These are phyloP conservation scores for Misopates orontium DNA, from an alignment of 257 asterid species.

Conservation along the genomic window DNA sequence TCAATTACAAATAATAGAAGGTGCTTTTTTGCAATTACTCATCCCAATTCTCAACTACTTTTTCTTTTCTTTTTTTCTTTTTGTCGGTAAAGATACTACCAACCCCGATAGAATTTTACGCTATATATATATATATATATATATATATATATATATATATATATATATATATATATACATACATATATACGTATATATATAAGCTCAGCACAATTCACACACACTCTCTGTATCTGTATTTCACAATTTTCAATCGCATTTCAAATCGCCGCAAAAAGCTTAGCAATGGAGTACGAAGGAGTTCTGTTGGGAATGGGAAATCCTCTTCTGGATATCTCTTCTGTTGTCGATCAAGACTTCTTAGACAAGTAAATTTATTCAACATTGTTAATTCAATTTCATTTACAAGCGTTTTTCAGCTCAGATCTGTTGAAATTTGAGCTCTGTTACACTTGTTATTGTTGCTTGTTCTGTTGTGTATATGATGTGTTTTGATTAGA, in stretches of 20 bases:
- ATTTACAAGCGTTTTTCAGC: background rate
- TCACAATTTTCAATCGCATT: conserved; percentile 14
- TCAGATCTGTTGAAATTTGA: conserved; percentile 13
- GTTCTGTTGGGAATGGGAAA: conserved; percentile 80
- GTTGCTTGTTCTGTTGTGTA: background rate
- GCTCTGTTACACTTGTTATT: conserved; percentile 16
- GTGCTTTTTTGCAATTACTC: background rate
- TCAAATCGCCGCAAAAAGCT: background rate
- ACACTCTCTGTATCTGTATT: conserved; percentile 10
- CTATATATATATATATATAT: conserved; percentile 26
- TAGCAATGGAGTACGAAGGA: conserved; percentile 54
- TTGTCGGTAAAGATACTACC: conserved; percentile 7
- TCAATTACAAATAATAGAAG: too few species aligned
- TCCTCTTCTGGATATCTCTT: conserved; percentile 71
- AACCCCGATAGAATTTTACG: conserved; percentile 15
- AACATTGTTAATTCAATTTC: background rate
- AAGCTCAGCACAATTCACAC: too few species aligned
- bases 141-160: conserved; percentile 25
- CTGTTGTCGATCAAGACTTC: conserved; percentile 66
- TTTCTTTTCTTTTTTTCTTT: too few species aligned
- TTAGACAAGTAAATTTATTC: conserved; percentile 52
- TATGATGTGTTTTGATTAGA: conserved; percentile 12
- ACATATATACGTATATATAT: conserved; percentile 25
- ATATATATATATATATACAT: conserved; percentile 26
- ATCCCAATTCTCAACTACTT: background rate